These are phyloP conservation scores for Agaricus subrufescens DNA, from an alignment of 768 basidiomycete genomes.

Conservation along the genomic window DNA sequence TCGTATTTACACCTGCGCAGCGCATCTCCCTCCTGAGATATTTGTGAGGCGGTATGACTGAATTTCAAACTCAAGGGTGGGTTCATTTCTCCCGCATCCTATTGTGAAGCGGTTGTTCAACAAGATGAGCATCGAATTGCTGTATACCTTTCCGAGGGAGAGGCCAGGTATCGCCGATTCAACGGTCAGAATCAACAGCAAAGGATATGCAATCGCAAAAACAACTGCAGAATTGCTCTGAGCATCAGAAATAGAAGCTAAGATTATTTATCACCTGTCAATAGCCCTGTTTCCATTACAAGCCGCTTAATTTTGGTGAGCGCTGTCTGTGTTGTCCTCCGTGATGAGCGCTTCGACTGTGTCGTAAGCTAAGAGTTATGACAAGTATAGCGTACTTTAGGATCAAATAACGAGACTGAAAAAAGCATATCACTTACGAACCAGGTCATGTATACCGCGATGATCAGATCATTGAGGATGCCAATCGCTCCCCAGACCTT, in stretches of 20 bases:
- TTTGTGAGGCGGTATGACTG: neutral
- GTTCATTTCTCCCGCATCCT: neutral
- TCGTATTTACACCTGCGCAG: too few relatives aligned
- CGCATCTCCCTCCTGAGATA: neutral
- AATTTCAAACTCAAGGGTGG: neutral
- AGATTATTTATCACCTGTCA: too few relatives aligned
- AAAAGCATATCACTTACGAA: too few relatives aligned
- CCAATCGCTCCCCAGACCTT: neutral
- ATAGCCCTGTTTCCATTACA: too few relatives aligned
- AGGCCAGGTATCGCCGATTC: constrained; percentile 2
- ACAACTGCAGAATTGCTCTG: too few relatives aligned
- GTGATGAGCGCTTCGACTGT: too few relatives aligned
- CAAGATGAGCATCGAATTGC: constrained; percentile 1
- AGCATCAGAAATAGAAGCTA: too few relatives aligned
- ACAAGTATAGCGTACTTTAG: too few relatives aligned
- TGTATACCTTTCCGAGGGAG: constrained; percentile 1
- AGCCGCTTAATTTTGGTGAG: too few relatives aligned
- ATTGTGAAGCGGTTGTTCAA: constrained; percentile 6
- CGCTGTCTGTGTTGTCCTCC: too few relatives aligned
- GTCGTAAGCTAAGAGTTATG: too few relatives aligned
- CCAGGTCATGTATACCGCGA: constrained; percentile 1
- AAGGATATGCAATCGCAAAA: neutral
- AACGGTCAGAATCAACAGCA: neutral
- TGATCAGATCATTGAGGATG: neutral
- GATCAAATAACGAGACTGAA: too few relatives aligned